These are phyloP conservation scores for Coemansia biformis DNA, from an alignment of 192 early-diverging fungal genomes.

Conservation along the genomic window DNA sequence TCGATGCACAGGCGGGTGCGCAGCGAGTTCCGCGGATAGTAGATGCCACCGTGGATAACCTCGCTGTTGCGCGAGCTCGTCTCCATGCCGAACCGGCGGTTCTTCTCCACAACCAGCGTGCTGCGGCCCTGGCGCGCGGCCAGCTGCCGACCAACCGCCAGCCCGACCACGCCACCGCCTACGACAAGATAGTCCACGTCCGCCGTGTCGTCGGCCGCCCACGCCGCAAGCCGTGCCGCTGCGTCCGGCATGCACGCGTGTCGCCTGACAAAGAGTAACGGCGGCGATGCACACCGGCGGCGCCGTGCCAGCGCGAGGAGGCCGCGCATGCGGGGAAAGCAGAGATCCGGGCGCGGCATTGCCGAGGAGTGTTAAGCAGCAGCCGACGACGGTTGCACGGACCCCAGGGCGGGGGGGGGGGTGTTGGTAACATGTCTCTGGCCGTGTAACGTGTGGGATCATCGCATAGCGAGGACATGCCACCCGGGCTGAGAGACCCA, in stretches of 20 bases:
- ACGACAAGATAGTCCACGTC: constrained; percentile 68
- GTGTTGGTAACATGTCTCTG: too few relatives aligned
- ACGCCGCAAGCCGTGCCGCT: constrained; percentile 12
- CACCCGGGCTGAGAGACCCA: too few relatives aligned
- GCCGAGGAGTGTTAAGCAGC: too few relatives aligned
- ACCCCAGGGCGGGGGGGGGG: too few relatives aligned
- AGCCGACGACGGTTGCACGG: too few relatives aligned
- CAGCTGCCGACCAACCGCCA: constrained; percentile 67
- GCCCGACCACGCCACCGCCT: constrained; percentile 77
- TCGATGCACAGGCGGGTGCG: constrained; percentile 73
- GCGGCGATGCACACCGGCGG: background rate
- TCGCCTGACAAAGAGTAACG: too few relatives aligned
- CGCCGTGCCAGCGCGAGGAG: background rate
- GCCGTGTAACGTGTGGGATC: too few relatives aligned
- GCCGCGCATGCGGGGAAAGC: too few relatives aligned
- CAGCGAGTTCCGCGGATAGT: constrained; percentile 69
- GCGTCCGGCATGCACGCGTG: constrained; percentile 2
- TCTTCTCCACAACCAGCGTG: constrained; percentile 65
- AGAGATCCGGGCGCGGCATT: too few relatives aligned
- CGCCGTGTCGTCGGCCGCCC: constrained; percentile 13
- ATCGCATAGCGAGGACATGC: too few relatives aligned
- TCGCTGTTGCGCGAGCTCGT: constrained; percentile 84
- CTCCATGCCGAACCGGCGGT: constrained; percentile 59
- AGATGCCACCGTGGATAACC: constrained; percentile 85
- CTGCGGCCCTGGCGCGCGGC: constrained; percentile 40